Evolutionary conservation across 1,284 basidiomycete genomes (phyloP), one percentile per base, ranked within the genome.

Genomic region (Entoloma clypeatum): DNA sequence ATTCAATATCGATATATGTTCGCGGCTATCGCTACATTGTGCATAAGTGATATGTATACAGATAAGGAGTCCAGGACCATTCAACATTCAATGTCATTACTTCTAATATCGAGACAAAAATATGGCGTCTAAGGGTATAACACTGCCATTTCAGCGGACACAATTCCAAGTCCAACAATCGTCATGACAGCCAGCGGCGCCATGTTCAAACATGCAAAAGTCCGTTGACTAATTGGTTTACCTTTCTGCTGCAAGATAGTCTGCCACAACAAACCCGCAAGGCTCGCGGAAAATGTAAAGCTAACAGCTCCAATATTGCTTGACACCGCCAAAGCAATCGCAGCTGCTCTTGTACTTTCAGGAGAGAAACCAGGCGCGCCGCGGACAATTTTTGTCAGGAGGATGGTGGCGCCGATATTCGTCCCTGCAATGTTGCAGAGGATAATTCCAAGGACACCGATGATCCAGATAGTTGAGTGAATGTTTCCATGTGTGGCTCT

Each of bases 371-470:
- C 30, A 4, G 47, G 47, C 9, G 67, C 62, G 4, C 69, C 69
- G 9, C 68, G 68, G 8, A 72, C 64, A 9, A 74, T 60, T 54
- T 75, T 74, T 16, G 72, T 74, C 10, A 97, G 76, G 16, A 99
- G 74, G 56, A 99, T 95, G 0, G 94, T 97, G 3, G 92, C 90
- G 30, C 95, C 95, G 42, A 98, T 97, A 61, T 97, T 97, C 7
- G 94, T 97, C 0, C 93, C 94, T 23, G 89, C 81, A 36, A 93
- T 59, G 58, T 96, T 96, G 65, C 93, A 96, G 7, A 94, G 70
- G 16, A 93, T 54, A 33, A 92, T 84, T 2, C 79, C 78, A 4
- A 81, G 57, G n/a, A 77, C 61, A 10, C 79, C 79, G 9, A 80
- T 57, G 23, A 84, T 42, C 79, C 79, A 75, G 44, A 79, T 63